Base-by-base conservation (phyloP, 371 early-diverging fungal genomes). In the Lichtheimia corymbifera region DNA sequence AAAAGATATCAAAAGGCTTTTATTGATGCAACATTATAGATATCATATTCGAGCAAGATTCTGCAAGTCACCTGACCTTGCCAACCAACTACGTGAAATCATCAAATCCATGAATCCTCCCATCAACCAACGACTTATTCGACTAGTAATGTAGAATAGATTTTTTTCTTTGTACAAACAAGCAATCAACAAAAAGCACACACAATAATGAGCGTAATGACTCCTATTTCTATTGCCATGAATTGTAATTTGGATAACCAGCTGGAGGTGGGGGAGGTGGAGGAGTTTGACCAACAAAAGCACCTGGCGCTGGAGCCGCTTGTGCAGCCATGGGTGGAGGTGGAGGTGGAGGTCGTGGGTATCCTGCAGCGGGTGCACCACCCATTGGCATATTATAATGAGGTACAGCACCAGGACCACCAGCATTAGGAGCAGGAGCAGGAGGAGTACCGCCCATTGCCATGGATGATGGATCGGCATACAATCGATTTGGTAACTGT, bases 401-500 rank as follows among this genome's bases (percentile, higher is more conserved):
- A 1, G 47, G 47, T 7, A 22, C 47, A 47, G 18, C 47, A n/a
- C 44, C 44, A 43, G 44, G 2, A 43, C 14, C 44, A 47, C 18
- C 47, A 47, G 9, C 47, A 47, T 0, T 22, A 17, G 47, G 18
- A 47, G 47, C 9, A 22, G 47, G 15, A 47, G 17, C 9, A 47
- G 47, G 15, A 47, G 74, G 72, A 40, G 67, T 68, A 56, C 61
- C 61, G 17, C 58, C 56, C 18, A 68, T 66, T 5, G 51, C 35
- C 43, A 54, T 40, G 17, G 47, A 17, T 18, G 47, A 18, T 18
- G 47, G 47, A 47, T 47, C 47, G 11, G 87, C 86, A 73, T 88
- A 91, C 14, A 91, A 64, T 47, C 88, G 80, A 69, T 91, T 90
- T 22, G 92, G 91, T 59, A 77, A 54, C 28, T 85, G 82, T 42